Conservation (phyloP, 225 moss, liverwort and hornwort genomes). For the Lunularia cruciata region DNA sequence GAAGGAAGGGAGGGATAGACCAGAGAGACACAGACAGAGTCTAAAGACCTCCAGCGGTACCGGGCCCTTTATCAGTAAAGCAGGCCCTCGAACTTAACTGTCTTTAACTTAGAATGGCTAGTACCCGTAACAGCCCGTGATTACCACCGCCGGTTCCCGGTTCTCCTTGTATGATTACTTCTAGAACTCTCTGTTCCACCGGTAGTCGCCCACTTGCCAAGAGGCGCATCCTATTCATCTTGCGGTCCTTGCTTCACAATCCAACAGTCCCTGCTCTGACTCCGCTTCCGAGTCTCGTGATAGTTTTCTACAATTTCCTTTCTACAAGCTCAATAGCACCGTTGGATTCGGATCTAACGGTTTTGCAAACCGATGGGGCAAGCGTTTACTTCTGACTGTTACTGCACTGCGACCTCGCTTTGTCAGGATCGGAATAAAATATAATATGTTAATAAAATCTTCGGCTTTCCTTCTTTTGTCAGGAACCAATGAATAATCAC, state of each 20-base stretch:
- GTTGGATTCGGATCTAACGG: neutral
- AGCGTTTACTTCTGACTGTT: too few species aligned
- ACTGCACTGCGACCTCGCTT: too few species aligned
- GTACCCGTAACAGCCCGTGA: neutral
- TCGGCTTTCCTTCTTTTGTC: too few species aligned
- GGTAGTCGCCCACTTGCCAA: neutral
- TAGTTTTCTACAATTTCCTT: neutral
- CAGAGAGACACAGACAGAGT: too few species aligned
- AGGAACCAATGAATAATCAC: too few species aligned
- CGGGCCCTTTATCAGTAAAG: neutral
- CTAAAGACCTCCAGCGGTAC: neutral
- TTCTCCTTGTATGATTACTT: neutral
- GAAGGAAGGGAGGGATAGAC: too few species aligned
- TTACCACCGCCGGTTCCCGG: neutral
- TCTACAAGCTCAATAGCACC: neutral
- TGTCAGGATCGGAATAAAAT: too few species aligned
- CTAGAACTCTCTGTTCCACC: constrained; percentile 4
- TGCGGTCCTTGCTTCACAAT: neutral
- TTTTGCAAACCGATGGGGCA: too few species aligned
- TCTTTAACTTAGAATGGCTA: neutral
- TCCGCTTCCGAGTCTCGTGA: neutral
- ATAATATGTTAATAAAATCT: too few species aligned
- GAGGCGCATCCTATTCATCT: neutral
- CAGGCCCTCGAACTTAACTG: neutral
- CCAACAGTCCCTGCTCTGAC: neutral